Evolutionary conservation across 768 basidiomycete species (phyloP), one percentile per base, ranked within the genome.

Genomic region (Neoboletus subvelutipes): DNA sequence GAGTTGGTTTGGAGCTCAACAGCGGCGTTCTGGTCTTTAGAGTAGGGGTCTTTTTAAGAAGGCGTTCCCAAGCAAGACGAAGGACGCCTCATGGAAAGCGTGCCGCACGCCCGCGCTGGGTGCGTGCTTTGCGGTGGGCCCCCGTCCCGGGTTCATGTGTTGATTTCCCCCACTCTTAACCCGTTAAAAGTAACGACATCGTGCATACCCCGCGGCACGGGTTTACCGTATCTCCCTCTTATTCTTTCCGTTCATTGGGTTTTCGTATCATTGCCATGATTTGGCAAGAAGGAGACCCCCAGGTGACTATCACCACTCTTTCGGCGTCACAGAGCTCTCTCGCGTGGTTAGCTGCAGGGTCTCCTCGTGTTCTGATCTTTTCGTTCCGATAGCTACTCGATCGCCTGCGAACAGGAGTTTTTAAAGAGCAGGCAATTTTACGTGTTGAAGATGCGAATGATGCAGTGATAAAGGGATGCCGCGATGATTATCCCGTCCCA

Each of bases 11-110:
- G 47, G 36, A 57, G 56, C 54, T 59, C 58, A 50, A 68, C 62
- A 59, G 39, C 58, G 62, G 62, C 57, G 60, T 67, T 68, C 52
- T 60, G 54, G 51, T 39, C 42, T 41, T 39, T 55, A 37, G 46
- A 47, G 45, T 53, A 56, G 47, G 62, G 64, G 56, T 49, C 42
- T 54, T 65, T 63, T 65, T 60, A 64, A 67, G 59, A 60, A 56
- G 59, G 62, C 52, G 45, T 54, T 54, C 40, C 22, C 51, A 53
- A n/a, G 59, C 57, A 55, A 56, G 60, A 52, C 57, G 54, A 61
- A 56, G 56, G 51, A 58, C 48, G 69, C 69, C 69, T 70, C 69
- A 65, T 70, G 69, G 61, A 45, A 70, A 62, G 56, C 55, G 56
- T 71, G 69, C 69, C 60, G 66, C 69, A 70, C 56, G 41, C 64